A percentile compares a stretch with the other conserved stretches of the same genome.
Conservation (phyloP, 176 grass and related monocot species). For the barley (Hordeum vulgare) region DNA sequence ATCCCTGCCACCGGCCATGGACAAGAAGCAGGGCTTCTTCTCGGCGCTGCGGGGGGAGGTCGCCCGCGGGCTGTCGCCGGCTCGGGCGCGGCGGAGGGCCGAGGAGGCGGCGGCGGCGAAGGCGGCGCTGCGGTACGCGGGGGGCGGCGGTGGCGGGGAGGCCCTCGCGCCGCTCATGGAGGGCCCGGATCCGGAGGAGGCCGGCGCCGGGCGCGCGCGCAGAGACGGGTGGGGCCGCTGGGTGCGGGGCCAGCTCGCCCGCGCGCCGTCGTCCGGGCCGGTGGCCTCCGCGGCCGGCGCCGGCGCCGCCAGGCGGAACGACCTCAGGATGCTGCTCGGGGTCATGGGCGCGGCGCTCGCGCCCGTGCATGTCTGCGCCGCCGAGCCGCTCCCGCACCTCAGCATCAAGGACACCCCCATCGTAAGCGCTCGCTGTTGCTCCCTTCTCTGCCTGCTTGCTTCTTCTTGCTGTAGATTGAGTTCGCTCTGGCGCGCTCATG, state of each 20-base stretch:
- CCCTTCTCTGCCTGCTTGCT: background rate
- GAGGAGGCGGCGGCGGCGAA: conserved; percentile 31
- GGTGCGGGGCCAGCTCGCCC: conserved; percentile 58
- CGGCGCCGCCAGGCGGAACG: conserved; percentile 34
- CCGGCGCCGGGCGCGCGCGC: conserved; percentile 3
- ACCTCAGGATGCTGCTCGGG: conserved; percentile 68
- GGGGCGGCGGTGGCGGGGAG: conserved; percentile 22
- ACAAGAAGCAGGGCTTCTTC: conserved; percentile 84
- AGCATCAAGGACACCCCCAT: conserved; percentile 89
- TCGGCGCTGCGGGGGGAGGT: conserved; percentile 67
- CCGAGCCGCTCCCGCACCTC: conserved; percentile 81
- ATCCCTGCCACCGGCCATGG: conserved; percentile 35
- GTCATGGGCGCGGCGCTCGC: conserved; percentile 84
- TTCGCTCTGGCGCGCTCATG: background rate
- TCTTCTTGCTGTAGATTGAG: conserved; percentile 14
- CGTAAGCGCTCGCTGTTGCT: conserved; percentile 27
- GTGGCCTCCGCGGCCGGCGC: background rate
- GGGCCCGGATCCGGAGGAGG: conserved; percentile 60
- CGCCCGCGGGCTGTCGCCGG: conserved; percentile 55
- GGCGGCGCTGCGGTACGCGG: conserved; percentile 12
- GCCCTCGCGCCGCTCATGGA: conserved; percentile 72
- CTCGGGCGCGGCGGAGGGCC: conserved; percentile 32
- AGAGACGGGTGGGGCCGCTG: conserved; percentile 61
- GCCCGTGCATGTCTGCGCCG: conserved; percentile 64
- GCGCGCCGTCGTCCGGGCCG: conserved; percentile 16